Evolutionary conservation across 148 eudicot species (phyloP).

Genomic region (Vaccinium macrocarpon): DNA sequence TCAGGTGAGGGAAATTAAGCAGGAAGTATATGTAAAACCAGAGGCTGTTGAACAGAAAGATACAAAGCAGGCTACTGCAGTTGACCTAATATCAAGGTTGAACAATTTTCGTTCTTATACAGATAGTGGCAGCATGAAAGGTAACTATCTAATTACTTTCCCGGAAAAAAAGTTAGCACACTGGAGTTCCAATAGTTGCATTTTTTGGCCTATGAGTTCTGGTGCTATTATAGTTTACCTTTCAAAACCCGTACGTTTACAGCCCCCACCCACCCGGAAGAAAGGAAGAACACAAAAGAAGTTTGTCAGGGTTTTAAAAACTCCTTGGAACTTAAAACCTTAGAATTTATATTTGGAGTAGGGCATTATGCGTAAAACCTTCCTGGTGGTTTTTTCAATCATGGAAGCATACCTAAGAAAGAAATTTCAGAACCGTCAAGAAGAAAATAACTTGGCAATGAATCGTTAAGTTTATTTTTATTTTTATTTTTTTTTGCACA

Average conservation of each 20-base stretch:
- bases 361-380: neutral
- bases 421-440: neutral
- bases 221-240: neutral
- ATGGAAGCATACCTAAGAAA: neutral
- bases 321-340: neutral
- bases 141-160: conserved; percentile 27
- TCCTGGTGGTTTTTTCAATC: neutral
- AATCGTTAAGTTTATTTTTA: neutral
- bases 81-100: conserved; percentile 70
- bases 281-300: too few species aligned
- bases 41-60: conserved; percentile 61
- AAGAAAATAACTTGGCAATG: neutral
- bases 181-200: neutral
- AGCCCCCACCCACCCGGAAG: neutral
- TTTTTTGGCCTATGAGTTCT: neutral
- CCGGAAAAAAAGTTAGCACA: neutral
- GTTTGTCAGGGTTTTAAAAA: too few species aligned
- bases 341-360: neutral
- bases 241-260: neutral
- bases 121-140: conserved; percentile 71
- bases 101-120: conserved; percentile 53
- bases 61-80: conserved; percentile 71
- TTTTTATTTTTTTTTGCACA: neutral
- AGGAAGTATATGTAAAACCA: conserved; percentile 51
- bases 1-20: conserved; percentile 82